Base-by-base conservation (phyloP, 805 yeast genomes). In the Starmerella bombi region DNA sequence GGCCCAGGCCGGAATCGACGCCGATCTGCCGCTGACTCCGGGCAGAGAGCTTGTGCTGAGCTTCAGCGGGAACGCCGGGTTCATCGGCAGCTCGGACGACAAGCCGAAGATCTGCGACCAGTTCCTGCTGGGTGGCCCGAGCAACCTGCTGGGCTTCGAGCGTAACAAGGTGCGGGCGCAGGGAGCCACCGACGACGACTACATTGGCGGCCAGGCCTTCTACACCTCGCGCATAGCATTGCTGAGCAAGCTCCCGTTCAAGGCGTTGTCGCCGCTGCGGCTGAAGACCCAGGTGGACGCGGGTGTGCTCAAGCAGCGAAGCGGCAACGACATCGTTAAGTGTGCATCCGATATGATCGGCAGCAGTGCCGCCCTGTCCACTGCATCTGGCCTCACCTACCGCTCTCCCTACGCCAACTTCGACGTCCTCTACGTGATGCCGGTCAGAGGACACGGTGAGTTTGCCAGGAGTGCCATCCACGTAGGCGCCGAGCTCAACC, bases 121-220 rank as follows among this genome's bases (percentile, higher is more conserved):
- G 50, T 86, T 84, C 57, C 80, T 77, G 54, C 65, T 80, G 36
- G 91, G 93, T 16, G 93, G 93, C 0, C 68, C 73, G 25, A 69
- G 72, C 42, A 74, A 74, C 40, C 71, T 83, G 28, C 66, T 75
- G 48, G 83, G 86, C 1, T 80, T 77, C 53, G 65, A 69, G 33
- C 63, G 67, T 41, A 77, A 77, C 64, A 72, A 82, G 1, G 57
- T 81, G 28, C 84, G 88, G 18, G 74, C 77, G 3, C 64, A 71
- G 41, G 72, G 71, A 41, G 62, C 64, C 18, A 60, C 60, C 8
- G 7, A 7, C 8, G 17, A 12, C 16, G 76, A 74, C 52, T 63
- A 72, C 12, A 49, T 74, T 17, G 94, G 94, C 20, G 93, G 88
- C 18, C 71, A 72, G 51, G 64, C 71, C 1, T 81, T 66, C 56